A percentile compares a stretch with the other conserved stretches of the same genome.
phyloP scores from a whole-genome alignment of 2,329 filamentous ascomycete species.

The Cordyceps tenuipes region DNA sequence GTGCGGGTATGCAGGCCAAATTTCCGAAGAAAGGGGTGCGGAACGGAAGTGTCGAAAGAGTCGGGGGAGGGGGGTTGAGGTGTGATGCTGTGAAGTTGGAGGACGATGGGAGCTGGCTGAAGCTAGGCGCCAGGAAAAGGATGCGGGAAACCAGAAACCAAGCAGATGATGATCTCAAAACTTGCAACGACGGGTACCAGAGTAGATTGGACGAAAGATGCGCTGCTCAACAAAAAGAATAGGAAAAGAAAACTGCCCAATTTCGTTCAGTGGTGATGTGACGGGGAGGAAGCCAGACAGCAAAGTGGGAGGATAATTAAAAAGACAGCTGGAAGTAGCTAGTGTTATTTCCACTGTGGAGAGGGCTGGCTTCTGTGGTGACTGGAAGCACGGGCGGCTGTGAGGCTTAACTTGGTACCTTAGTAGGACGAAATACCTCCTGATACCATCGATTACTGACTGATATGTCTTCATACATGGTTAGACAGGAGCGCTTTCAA shows the following conservation, averaged over 20 bases:
- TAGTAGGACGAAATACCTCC: too few species aligned
- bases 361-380: neutral
- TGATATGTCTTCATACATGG: too few species aligned
- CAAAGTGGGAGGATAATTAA: constrained; percentile 13
- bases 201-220: constrained; percentile 10
- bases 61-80: neutral
- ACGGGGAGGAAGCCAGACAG: constrained; percentile 14
- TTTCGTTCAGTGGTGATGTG: constrained; percentile 7
- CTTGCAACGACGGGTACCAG: constrained; percentile 6
- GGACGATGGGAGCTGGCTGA: constrained; percentile 17
- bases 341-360: constrained; percentile 10
- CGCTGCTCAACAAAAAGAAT: constrained; percentile 11
- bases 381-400: neutral
- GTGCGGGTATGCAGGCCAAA: neutral
- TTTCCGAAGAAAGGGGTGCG: constrained; percentile 1
- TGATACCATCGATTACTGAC: too few species aligned
- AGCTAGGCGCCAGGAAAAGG: constrained; percentile 10
- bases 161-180: constrained; percentile 11
- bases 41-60: neutral
- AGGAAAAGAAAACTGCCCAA: neutral
- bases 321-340: constrained; percentile 8
- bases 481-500: too few species aligned
- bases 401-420: too few species aligned
- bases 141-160: constrained; percentile 10
- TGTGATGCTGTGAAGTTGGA: constrained; percentile 12